A percentile compares a stretch with the other conserved stretches of the same genome.
These are phyloP conservation scores for Entonaema liquescens DNA, from an alignment of 495 filamentous ascomycete genomes.

Conservation along the genomic window DNA sequence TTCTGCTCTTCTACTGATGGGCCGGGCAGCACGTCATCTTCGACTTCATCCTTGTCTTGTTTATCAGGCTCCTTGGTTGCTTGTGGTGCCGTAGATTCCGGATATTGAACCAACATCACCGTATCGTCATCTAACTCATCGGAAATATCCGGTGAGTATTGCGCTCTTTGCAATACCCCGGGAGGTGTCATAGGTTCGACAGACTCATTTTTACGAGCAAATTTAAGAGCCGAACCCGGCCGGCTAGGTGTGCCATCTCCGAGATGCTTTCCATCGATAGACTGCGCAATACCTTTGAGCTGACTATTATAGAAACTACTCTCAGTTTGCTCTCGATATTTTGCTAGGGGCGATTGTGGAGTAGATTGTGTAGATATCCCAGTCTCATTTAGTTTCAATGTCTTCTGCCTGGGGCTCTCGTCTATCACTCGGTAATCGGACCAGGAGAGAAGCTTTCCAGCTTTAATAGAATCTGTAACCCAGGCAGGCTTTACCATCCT, in stretches of 20 bases:
- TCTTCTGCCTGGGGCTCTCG: slow-evolving; percentile 77
- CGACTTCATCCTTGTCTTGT: slow-evolving; percentile 31
- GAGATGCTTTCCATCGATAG: slow-evolving; percentile 23
- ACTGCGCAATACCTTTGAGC: slow-evolving; percentile 55
- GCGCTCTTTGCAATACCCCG: slow-evolving; percentile 8
- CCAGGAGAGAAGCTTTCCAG: slow-evolving; percentile 85
- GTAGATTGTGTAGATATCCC: slow-evolving; percentile 73
- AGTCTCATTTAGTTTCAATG: slow-evolving; percentile 73
- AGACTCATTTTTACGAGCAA: background rate
- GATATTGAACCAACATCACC: slow-evolving; percentile 23
- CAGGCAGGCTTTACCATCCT: slow-evolving; percentile 96
- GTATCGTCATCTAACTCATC: slow-evolving; percentile 20
- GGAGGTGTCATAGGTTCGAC: slow-evolving; percentile 2
- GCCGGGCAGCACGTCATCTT: slow-evolving; percentile 31
- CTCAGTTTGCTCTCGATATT: slow-evolving; percentile 80
- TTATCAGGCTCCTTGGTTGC: background rate
- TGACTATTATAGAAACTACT: slow-evolving; percentile 83
- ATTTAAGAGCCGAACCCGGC: background rate
- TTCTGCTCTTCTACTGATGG: slow-evolving; percentile 45
- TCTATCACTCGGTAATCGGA: slow-evolving; percentile 81
- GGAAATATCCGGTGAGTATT: slow-evolving; percentile 1
- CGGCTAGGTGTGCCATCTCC: slow-evolving; percentile 23
- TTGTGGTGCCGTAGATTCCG: slow-evolving; percentile 1
- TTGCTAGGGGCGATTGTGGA: slow-evolving; percentile 50
- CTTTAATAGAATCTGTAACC: slow-evolving; percentile 87